Conservation (phyloP, 805 yeast genomes). For the Candida insectorum region DNA sequence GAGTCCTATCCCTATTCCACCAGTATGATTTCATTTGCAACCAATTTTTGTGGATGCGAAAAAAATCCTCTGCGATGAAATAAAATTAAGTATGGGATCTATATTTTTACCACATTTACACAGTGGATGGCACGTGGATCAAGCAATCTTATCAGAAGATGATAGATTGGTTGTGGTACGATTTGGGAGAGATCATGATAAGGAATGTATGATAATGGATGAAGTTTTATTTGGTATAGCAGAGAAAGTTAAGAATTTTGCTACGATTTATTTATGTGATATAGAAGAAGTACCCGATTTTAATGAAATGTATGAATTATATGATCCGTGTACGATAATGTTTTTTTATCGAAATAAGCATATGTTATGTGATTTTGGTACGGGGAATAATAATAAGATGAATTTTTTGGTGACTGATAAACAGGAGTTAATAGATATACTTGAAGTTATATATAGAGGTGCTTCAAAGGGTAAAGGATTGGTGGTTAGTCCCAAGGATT, state of each 20-base stretch:
- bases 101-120: slow-evolving; percentile 76
- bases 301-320: slow-evolving; percentile 81
- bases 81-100: slow-evolving; percentile 77
- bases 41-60: too few species aligned
- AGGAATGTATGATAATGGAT: slow-evolving; percentile 87
- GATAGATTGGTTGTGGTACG: slow-evolving; percentile 84
- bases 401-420: slow-evolving; percentile 71
- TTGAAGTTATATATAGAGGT: slow-evolving; percentile 87
- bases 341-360: slow-evolving; percentile 90
- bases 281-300: slow-evolving; percentile 88
- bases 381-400: slow-evolving; percentile 94
- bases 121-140: slow-evolving; percentile 97
- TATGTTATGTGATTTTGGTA: slow-evolving; percentile 98
- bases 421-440: slow-evolving; percentile 86
- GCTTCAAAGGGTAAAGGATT: slow-evolving; percentile 91
- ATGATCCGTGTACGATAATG: slow-evolving; percentile 91
- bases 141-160: slow-evolving; percentile 88
- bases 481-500: slow-evolving; percentile 79
- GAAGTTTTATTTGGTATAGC: slow-evolving; percentile 76
- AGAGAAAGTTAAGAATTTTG: slow-evolving; percentile 83
- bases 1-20: too few species aligned
- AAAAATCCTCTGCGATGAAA: too few species aligned
- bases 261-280: slow-evolving; percentile 84
- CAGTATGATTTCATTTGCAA: too few species aligned
- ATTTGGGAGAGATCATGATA: slow-evolving; percentile 77